Conservation (phyloP, 2,329 filamentous ascomycete genomes). For the Pezicula radicicola region DNA sequence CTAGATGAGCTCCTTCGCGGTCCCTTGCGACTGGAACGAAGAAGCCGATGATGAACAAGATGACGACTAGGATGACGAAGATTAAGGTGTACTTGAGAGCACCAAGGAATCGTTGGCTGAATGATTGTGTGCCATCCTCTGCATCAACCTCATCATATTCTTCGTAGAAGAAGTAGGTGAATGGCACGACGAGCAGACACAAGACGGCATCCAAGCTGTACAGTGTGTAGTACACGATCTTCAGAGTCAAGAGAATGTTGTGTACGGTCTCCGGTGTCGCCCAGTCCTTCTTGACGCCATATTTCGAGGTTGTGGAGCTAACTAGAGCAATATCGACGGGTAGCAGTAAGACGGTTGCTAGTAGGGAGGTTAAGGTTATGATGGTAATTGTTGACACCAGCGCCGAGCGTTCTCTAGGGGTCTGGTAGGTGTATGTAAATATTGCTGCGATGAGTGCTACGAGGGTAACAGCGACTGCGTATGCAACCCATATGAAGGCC, state of each 20-base stretch:
- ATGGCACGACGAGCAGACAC: slow-evolving; percentile 86
- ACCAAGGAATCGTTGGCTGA: slow-evolving; percentile 71
- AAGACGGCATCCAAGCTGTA: slow-evolving; percentile 90
- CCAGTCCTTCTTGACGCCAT: slow-evolving; percentile 91
- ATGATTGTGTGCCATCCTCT: slow-evolving; percentile 72
- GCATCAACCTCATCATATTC: slow-evolving; percentile 91
- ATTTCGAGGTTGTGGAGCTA: slow-evolving; percentile 75
- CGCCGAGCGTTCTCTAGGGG: slow-evolving; percentile 78
- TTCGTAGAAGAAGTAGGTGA: slow-evolving; percentile 97
- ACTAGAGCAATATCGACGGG: slow-evolving; percentile 95
- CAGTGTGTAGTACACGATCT: slow-evolving; percentile 86
- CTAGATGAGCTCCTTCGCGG: slow-evolving; percentile 62
- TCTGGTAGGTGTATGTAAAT: slow-evolving; percentile 90
- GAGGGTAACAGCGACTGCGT: slow-evolving; percentile 76
- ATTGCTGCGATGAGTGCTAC: slow-evolving; percentile 75
- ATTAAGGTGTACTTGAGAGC: slow-evolving; percentile 87
- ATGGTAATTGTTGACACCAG: slow-evolving; percentile 83
- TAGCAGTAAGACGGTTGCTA: slow-evolving; percentile 88
- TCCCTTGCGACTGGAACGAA: slow-evolving; percentile 81
- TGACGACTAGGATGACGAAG: slow-evolving; percentile 75
- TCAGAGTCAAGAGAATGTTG: slow-evolving; percentile 75
- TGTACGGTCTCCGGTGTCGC: slow-evolving; percentile 79
- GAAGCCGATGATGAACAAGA: slow-evolving; percentile 89
- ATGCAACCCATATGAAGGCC: slow-evolving; percentile 92
- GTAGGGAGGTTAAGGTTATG: slow-evolving; percentile 78